Evolutionary conservation across 2,329 filamentous ascomycete species (phyloP).

Genomic region (Apiospora pterosperma): DNA sequence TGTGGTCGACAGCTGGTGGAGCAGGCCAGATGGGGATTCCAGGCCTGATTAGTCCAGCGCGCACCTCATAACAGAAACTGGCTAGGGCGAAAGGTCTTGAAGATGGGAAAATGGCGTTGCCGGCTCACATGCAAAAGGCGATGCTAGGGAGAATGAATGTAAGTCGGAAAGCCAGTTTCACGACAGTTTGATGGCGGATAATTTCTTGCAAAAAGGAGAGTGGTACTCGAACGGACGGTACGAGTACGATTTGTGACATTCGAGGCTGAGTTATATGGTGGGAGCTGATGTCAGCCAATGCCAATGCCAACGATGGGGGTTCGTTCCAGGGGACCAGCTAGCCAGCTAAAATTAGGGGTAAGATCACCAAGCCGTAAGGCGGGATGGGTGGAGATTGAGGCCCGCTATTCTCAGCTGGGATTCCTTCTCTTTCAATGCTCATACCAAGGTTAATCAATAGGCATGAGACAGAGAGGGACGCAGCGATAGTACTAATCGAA

Average conservation of each 20-base stretch:
- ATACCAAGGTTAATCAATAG: background rate
- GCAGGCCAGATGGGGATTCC: background rate
- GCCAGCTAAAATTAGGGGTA: background rate
- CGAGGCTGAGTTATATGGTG: background rate
- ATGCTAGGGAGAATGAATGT: background rate
- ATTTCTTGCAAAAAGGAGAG: background rate
- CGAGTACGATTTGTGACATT: background rate
- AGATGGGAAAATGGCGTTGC: background rate
- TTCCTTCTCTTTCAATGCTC: background rate
- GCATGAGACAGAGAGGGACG: background rate
- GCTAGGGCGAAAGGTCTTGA: background rate
- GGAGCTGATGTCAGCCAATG: background rate
- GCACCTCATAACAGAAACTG: background rate
- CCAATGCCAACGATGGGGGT: background rate
- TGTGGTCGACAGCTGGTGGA: background rate
- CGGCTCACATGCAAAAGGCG: conserved; percentile 3
- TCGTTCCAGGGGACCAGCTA: background rate
- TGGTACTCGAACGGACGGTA: background rate
- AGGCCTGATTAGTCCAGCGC: background rate
- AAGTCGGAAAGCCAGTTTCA: conserved; percentile 4
- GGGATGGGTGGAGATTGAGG: background rate
- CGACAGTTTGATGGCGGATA: background rate
- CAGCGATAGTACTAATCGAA: background rate
- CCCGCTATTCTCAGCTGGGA: background rate
- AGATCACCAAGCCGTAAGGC: background rate